A percentile compares a stretch with the other conserved stretches of the same genome.
These are phyloP conservation scores for Populus pruinosa DNA, from an alignment of 345 rosid species.

Conservation along the genomic window DNA sequence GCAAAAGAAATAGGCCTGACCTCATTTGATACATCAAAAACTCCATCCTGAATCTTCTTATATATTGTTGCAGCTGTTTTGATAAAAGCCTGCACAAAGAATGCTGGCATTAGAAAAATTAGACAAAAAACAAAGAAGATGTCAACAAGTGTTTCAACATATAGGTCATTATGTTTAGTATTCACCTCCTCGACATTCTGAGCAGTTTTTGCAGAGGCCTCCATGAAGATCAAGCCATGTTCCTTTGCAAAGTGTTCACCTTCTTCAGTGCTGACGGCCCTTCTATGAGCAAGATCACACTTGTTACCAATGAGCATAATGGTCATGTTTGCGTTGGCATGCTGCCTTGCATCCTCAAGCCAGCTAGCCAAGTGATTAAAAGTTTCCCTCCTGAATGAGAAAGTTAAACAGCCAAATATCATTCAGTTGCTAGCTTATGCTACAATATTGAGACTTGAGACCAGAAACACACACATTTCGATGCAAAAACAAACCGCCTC, in stretches of 20 bases:
- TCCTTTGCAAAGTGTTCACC: slow-evolving; percentile 97
- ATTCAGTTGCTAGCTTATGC: not conserved
- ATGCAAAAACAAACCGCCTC: not conserved
- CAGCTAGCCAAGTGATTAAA: slow-evolving; percentile 95
- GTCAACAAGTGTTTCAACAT: not conserved
- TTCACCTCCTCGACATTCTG: slow-evolving; percentile 93
- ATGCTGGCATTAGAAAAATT: not conserved
- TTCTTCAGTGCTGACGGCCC: slow-evolving; percentile 94
- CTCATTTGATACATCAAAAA: slow-evolving; percentile 94
- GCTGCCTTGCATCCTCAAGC: slow-evolving; percentile 98
- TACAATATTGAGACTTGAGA: not conserved
- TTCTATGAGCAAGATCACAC: slow-evolving; percentile 91
- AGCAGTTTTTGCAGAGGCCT: slow-evolving; percentile 98
- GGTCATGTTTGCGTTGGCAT: slow-evolving; percentile 95
- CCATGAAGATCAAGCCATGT: slow-evolving; percentile 96
- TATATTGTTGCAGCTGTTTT: slow-evolving; percentile 93
- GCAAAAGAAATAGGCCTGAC: slow-evolving; percentile 28
- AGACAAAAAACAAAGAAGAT: not conserved
- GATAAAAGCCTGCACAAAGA: slow-evolving; percentile 67
- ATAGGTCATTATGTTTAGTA: not conserved
- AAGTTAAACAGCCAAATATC: slow-evolving; percentile 1
- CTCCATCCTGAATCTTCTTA: slow-evolving; percentile 97
- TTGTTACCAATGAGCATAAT: slow-evolving; percentile 95
- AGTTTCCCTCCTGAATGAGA: slow-evolving; percentile 72
- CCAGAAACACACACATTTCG: not conserved